These are phyloP conservation scores for Triticum timopheevii DNA, from an alignment of 176 grass and related monocot species.

Conservation along the genomic window DNA sequence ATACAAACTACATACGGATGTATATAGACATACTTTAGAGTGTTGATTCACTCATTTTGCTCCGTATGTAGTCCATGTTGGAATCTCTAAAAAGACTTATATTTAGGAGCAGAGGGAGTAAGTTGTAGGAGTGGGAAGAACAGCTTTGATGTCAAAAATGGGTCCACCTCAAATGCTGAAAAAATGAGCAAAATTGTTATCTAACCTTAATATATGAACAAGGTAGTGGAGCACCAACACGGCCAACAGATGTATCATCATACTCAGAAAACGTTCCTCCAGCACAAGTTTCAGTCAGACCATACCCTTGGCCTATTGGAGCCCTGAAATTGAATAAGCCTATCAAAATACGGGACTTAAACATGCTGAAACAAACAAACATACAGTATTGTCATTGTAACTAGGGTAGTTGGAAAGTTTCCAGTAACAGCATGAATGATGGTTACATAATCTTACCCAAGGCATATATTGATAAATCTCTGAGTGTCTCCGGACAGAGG, in stretches of 20 bases:
- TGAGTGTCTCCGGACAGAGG: slow-evolving; percentile 91
- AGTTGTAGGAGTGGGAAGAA: neutral
- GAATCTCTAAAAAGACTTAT: no score
- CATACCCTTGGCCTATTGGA: slow-evolving; percentile 97
- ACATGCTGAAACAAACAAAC: neutral
- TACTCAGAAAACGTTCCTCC: slow-evolving; percentile 94
- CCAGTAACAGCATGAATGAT: slow-evolving; percentile 24
- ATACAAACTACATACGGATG: no score
- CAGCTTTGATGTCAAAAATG: slow-evolving; percentile 23
- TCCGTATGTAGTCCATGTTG: no score
- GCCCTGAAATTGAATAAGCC: slow-evolving; percentile 66
- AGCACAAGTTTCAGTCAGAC: slow-evolving; percentile 95
- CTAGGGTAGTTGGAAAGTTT: neutral
- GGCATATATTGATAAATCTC: slow-evolving; percentile 97
- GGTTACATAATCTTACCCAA: slow-evolving; percentile 62
- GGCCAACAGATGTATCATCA: slow-evolving; percentile 86
- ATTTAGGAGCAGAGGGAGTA: neutral
- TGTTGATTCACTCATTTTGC: no score
- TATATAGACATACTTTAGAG: no score
- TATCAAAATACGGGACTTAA: slow-evolving; percentile 20
- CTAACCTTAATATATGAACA: slow-evolving; percentile 88
- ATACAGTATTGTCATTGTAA: neutral
- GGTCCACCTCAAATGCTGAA: neutral
- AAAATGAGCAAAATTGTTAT: slow-evolving; percentile 10
- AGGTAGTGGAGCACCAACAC: slow-evolving; percentile 85